Percentiles rank a stretch among this genome's conserved stretches.
phyloP scores from a whole-genome alignment of 495 filamentous ascomycete species.

The Penicillium arizonense region DNA sequence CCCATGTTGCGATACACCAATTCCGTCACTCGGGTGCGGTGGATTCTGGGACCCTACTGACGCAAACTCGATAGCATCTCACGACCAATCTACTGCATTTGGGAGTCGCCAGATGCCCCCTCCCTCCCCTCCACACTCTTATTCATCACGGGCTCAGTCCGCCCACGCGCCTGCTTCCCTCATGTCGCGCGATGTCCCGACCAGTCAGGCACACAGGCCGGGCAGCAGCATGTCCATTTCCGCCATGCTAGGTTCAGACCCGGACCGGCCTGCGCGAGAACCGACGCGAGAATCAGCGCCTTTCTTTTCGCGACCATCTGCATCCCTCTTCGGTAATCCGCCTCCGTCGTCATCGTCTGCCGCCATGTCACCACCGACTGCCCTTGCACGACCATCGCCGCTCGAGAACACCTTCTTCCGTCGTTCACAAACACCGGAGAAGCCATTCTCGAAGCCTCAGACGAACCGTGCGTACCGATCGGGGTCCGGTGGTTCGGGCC shows the following conservation, averaged over 20 bases:
- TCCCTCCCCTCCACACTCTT: constrained; percentile 57
- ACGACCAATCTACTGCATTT: constrained; percentile 45
- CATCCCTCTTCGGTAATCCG: constrained; percentile 37
- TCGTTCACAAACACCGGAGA: constrained; percentile 74
- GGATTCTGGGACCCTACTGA: background rate
- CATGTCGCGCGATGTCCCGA: constrained; percentile 51
- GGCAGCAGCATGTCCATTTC: constrained; percentile 95
- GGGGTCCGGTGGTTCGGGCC: constrained; percentile 38
- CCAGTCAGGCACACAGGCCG: constrained; percentile 48
- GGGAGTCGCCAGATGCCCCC: constrained; percentile 57
- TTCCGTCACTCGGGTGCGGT: background rate
- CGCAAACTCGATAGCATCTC: constrained; percentile 21
- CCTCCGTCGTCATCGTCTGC: constrained; percentile 31
- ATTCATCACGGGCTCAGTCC: constrained; percentile 42
- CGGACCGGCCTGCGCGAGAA: constrained; percentile 43
- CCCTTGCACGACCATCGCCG: constrained; percentile 42
- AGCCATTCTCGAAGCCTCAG: constrained; percentile 37
- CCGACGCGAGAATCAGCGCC: constrained; percentile 56
- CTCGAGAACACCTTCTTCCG: constrained; percentile 61
- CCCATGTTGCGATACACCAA: background rate
- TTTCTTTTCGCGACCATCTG: constrained; percentile 53
- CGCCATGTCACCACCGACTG: constrained; percentile 48
- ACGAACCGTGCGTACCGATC: constrained; percentile 41
- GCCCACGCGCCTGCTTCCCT: constrained; percentile 44
- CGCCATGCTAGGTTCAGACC: constrained; percentile 71